Percentiles rank a stretch among this genome's conserved stretches.
phyloP scores from a whole-genome alignment of 352 stramenopile species.

The Pseudoperonospora humuli region DNA sequence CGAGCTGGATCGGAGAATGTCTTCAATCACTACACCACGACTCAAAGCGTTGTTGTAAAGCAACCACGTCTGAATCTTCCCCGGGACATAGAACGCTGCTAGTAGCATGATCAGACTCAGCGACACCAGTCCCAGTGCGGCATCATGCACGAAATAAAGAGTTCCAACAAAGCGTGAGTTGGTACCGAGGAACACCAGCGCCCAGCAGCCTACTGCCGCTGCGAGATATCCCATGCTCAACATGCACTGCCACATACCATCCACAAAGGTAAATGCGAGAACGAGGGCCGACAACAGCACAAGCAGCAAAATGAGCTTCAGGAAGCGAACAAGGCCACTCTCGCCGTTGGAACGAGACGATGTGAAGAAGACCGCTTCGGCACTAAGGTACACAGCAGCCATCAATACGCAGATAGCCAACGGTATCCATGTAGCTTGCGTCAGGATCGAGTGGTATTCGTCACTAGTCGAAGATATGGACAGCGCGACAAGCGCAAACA shows the following conservation, averaged over 20 bases:
- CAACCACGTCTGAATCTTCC: conserved; percentile 94
- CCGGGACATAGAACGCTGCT: conserved; percentile 82
- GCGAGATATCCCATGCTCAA: conserved; percentile 91
- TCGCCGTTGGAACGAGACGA: conserved; percentile 44
- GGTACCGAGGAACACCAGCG: conserved; percentile 81
- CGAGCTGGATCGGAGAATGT: conserved; percentile 88
- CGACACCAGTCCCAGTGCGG: conserved; percentile 88
- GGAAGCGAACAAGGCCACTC: conserved; percentile 53
- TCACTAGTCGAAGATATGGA: conserved; percentile 75
- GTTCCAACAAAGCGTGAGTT: conserved; percentile 86
- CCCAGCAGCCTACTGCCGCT: conserved; percentile 81
- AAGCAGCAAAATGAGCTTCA: conserved; percentile 73
- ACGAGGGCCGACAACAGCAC: conserved; percentile 68
- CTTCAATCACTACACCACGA: conserved; percentile 93
- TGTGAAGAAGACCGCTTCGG: conserved; percentile 57
- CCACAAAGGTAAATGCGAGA: conserved; percentile 47
- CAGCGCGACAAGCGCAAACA: conserved; percentile 85
- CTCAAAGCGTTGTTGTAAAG: conserved; percentile 97
- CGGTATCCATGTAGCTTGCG: conserved; percentile 44
- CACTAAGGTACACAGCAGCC: conserved; percentile 47
- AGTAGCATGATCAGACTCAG: conserved; percentile 90
- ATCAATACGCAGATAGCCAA: conserved; percentile 46
- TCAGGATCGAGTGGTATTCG: conserved; percentile 61
- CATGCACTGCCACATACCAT: conserved; percentile 86
- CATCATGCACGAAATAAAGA: conserved; percentile 93